Evolutionary conservation across 441 rosid genomes (phyloP).

Genomic region (Cnidoscolus chayamansa): DNA sequence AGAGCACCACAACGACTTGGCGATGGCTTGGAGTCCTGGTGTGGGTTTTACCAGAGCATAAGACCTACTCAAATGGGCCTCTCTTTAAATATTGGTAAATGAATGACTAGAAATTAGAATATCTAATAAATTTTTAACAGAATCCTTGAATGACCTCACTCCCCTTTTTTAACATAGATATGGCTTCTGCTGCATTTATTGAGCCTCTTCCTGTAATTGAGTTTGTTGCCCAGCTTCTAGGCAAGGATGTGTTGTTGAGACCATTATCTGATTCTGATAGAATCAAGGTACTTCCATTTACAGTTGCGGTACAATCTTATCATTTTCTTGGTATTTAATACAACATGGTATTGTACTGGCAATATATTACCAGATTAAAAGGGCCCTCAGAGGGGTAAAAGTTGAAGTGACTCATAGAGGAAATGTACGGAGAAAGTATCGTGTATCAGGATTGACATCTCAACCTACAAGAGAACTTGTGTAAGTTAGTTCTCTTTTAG

Average conservation of each 20-base stretch:
- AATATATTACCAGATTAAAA: slow-evolving; percentile 57
- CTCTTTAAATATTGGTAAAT: slow-evolving; percentile 82
- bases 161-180: slow-evolving; percentile 42
- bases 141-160: slow-evolving; percentile 4
- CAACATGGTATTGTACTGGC: slow-evolving; percentile 17
- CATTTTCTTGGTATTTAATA: slow-evolving; percentile 16
- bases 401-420: slow-evolving; percentile 97
- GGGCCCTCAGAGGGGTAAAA: slow-evolving; percentile 92
- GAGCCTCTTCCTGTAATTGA: slow-evolving; percentile 97
- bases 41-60: slow-evolving; percentile 95
- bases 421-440: slow-evolving; percentile 83
- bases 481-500: slow-evolving; percentile 39
- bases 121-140: not conserved
- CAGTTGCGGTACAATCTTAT: slow-evolving; percentile 1
- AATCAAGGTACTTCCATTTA: slow-evolving; percentile 57
- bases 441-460: slow-evolving; percentile 93
- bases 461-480: slow-evolving; percentile 97
- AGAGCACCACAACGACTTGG: slow-evolving; percentile 79
- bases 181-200: slow-evolving; percentile 97
- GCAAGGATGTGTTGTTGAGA: slow-evolving; percentile 71
- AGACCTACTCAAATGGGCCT: slow-evolving; percentile 98
- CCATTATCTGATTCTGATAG: slow-evolving; percentile 92
- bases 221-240: slow-evolving; percentile 87
- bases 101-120: not conserved
- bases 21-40: slow-evolving; percentile 99